Conservation (phyloP, 2,329 filamentous ascomycete genomes). For the Diaporthe sp. region DNA sequence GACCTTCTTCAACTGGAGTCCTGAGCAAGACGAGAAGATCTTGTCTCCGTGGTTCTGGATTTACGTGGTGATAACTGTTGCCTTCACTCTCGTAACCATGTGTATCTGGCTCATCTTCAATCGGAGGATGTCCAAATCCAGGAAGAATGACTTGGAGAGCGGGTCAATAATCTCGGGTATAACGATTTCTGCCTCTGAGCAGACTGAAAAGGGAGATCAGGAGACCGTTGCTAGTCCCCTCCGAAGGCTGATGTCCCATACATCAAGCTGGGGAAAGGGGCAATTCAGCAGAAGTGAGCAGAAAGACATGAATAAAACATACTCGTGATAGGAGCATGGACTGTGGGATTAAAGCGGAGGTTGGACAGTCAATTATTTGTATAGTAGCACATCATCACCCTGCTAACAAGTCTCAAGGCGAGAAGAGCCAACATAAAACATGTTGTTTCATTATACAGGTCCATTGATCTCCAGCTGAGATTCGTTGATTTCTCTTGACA, state of each 20-base stretch:
- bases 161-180: not conserved
- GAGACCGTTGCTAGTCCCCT: not conserved
- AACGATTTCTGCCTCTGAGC: not conserved
- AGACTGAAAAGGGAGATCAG: not conserved
- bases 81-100: not conserved
- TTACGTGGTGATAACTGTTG: not conserved
- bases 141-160: not conserved
- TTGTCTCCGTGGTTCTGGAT: constrained; percentile 1
- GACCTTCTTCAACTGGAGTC: not conserved
- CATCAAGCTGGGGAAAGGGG: not conserved
- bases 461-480: too few species aligned
- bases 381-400: too few species aligned
- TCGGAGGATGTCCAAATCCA: not conserved
- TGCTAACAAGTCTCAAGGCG: too few species aligned
- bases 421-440: too few species aligned
- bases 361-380: too few species aligned
- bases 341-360: too few species aligned
- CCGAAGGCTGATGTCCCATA: not conserved
- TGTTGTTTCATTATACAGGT: too few species aligned
- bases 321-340: not conserved
- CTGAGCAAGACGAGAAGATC: not conserved
- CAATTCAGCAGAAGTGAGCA: not conserved
- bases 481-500: too few species aligned
- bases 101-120: not conserved
- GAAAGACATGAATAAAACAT: not conserved